Conservation (phyloP, 2,329 filamentous ascomycete species). For the Periconia sp. region DNA sequence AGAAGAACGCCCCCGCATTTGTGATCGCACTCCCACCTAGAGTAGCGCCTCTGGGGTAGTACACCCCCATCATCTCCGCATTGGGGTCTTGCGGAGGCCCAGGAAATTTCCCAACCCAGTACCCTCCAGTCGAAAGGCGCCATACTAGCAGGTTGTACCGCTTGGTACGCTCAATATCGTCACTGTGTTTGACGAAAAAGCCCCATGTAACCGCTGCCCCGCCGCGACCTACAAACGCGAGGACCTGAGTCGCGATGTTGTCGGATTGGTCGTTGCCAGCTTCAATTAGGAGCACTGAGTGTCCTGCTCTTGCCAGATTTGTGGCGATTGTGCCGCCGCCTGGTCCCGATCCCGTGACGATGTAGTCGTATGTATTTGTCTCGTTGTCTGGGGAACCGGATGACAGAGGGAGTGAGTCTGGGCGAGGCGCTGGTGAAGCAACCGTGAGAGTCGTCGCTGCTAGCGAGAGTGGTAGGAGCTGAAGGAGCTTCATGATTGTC, state of each 20-base stretch:
- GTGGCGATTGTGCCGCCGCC: constrained; percentile 39
- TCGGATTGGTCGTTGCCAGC: constrained; percentile 55
- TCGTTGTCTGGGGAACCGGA: not conserved
- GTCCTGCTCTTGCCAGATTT: constrained; percentile 57
- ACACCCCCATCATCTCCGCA: constrained; percentile 30
- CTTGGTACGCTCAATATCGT: constrained; percentile 52
- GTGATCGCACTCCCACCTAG: constrained; percentile 19
- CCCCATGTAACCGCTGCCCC: constrained; percentile 53
- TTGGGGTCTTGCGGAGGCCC: constrained; percentile 9
- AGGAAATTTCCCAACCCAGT: constrained; percentile 19
- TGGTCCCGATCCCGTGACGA: constrained; percentile 56
- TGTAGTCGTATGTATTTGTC: constrained; percentile 54
- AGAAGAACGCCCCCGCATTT: constrained; percentile 18
- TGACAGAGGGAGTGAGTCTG: not conserved
- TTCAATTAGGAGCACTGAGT: constrained; percentile 59
- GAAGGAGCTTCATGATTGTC: not conserved
- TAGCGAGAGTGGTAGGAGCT: not conserved
- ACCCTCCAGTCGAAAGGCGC: constrained; percentile 16
- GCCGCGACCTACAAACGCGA: constrained; percentile 45
- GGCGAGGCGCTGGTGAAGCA: not conserved
- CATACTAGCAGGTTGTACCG: constrained; percentile 43
- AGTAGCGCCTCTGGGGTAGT: constrained; percentile 20
- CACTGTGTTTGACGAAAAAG: constrained; percentile 62
- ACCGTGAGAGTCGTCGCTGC: not conserved
- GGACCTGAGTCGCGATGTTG: constrained; percentile 52